A percentile compares a stretch with the other conserved stretches of the same genome.
Conservation (phyloP, 139 green algal species). For the Chlorella sp. region DNA sequence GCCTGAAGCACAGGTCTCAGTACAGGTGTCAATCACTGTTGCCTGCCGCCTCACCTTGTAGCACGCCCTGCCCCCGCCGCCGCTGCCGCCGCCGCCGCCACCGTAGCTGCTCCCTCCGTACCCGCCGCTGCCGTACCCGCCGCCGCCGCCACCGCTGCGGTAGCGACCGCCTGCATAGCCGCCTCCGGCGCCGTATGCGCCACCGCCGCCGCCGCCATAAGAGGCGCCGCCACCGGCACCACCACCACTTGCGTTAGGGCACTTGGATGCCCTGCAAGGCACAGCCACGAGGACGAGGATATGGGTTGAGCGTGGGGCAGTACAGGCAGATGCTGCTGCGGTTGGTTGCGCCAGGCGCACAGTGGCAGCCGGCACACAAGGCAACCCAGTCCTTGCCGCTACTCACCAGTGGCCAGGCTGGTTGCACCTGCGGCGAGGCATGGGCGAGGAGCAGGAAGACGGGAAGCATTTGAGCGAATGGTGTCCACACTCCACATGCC, state of each 20-base stretch:
- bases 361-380: too few species aligned
- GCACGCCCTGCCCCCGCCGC: not conserved
- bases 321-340: too few species aligned
- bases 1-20: not conserved
- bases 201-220: not conserved
- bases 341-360: too few species aligned
- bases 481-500: not conserved
- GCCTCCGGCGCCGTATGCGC: constrained; percentile 2
- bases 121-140: not conserved
- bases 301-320: too few species aligned
- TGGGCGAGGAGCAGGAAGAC: too few species aligned
- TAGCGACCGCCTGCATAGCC: not conserved
- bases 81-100: not conserved
- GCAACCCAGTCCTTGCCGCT: too few species aligned
- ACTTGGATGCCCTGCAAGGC: not conserved
- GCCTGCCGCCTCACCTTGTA: constrained; percentile 7
- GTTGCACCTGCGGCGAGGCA: not conserved
- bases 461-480: not conserved
- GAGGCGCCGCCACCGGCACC: not conserved
- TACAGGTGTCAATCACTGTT: not conserved
- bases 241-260: not conserved
- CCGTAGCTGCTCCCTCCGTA: not conserved
- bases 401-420: constrained; percentile 10
- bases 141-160: not conserved
- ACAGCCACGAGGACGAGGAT: too few species aligned